phyloP scores from a whole-genome alignment of 257 asterid species.

The Salvia splendens region DNA sequence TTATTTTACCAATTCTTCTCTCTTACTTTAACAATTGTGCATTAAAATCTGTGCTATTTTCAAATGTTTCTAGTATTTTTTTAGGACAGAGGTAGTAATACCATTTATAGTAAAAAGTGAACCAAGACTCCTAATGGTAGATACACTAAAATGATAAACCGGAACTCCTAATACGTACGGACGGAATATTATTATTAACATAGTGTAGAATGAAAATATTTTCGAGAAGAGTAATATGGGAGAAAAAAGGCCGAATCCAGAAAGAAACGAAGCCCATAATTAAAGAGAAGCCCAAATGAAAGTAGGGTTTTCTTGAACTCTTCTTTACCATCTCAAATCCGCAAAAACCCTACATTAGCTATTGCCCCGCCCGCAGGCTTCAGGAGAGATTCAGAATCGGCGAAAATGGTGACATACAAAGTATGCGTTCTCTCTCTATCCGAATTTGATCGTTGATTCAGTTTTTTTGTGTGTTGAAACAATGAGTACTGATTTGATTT shows the following conservation, averaged over 20 bases:
- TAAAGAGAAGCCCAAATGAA: neutral
- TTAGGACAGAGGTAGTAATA: too few species aligned
- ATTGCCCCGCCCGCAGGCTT: constrained; percentile 21
- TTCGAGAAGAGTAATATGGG: neutral
- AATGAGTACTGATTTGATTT: constrained; percentile 14
- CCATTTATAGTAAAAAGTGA: too few species aligned
- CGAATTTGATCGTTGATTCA: neutral
- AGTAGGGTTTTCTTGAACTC: constrained; percentile 33
- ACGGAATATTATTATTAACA: too few species aligned
- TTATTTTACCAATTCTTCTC: too few species aligned
- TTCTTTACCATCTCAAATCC: neutral
- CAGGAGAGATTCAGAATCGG: constrained; percentile 19
- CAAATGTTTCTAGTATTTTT: too few species aligned
- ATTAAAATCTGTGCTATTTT: too few species aligned
- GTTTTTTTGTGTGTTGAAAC: neutral
- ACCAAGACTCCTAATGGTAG: too few species aligned
- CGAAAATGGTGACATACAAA: constrained; percentile 56
- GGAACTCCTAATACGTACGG: too few species aligned
- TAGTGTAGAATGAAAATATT: too few species aligned
- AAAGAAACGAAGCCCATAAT: neutral
- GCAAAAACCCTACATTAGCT: constrained; percentile 26
- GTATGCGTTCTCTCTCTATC: constrained; percentile 28
- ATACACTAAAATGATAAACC: too few species aligned
- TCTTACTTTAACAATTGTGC: too few species aligned
- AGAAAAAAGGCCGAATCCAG: neutral